Conservation (phyloP, 1,284 basidiomycete species). For the Coniferiporia weirii region DNA sequence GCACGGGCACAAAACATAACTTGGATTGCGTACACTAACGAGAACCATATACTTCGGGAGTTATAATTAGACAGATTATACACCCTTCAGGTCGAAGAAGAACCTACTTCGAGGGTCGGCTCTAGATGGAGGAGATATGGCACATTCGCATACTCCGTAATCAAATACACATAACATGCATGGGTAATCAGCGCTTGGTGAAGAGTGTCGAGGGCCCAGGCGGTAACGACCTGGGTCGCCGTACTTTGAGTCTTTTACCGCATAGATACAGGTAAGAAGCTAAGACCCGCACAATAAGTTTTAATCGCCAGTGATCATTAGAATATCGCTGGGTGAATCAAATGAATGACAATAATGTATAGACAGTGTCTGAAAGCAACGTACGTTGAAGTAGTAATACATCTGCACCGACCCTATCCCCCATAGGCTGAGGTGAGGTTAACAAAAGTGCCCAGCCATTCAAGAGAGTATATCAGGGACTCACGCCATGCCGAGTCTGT, state of each 20-base stretch:
- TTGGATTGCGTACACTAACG: background rate
- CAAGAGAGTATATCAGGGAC: background rate
- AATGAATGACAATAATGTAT: no score
- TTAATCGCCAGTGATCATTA: conserved; percentile 1
- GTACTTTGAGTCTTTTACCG: background rate
- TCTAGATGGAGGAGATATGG: background rate
- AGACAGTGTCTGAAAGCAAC: background rate
- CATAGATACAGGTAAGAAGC: background rate
- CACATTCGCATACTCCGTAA: conserved; percentile 1
- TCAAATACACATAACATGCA: conserved; percentile 1
- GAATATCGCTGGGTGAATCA: background rate
- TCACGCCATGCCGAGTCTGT: conserved; percentile 1
- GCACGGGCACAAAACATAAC: background rate
- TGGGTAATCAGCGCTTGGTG: conserved; percentile 6
- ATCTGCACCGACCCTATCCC: background rate
- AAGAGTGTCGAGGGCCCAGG: conserved; percentile 1
- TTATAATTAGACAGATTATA: background rate
- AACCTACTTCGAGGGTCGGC: background rate
- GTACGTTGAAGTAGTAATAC: conserved; percentile 7
- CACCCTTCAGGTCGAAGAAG: background rate
- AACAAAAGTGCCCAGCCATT: background rate
- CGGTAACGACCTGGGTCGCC: background rate
- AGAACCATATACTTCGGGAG: background rate
- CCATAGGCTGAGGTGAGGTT: background rate
- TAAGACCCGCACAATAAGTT: background rate